Evolutionary conservation across 495 filamentous ascomycete species (phyloP).

Genomic region (Lasiosphaeris hirsuta): DNA sequence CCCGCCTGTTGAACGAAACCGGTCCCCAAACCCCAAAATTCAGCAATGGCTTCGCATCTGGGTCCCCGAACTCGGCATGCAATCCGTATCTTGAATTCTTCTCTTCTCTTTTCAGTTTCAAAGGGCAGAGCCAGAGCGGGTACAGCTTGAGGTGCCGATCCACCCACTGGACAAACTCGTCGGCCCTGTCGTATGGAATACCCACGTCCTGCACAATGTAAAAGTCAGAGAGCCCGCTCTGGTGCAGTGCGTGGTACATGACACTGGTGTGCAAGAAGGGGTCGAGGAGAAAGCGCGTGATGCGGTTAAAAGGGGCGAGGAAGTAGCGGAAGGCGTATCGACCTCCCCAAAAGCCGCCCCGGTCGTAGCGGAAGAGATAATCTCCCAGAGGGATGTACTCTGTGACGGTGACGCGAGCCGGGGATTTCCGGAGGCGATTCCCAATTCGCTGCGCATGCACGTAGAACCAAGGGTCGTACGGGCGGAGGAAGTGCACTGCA

Average conservation of each 20-base stretch:
- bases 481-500: conserved; percentile 38
- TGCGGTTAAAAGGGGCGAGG: conserved; percentile 49
- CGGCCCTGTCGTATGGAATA: conserved; percentile 39
- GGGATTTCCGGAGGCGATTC: not conserved
- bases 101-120: conserved; percentile 28
- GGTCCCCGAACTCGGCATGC: conserved; percentile 36
- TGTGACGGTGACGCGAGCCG: not conserved
- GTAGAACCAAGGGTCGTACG: conserved; percentile 53
- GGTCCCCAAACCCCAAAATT: conserved; percentile 52
- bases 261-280: conserved; percentile 55
- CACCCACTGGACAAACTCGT: conserved; percentile 42
- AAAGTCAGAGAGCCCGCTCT: conserved; percentile 42
- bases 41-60: conserved; percentile 28
- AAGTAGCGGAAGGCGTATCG: conserved; percentile 51
- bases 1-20: conserved; percentile 24
- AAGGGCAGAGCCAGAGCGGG: conserved; percentile 56
- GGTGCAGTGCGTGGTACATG: conserved; percentile 55
- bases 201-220: conserved; percentile 54
- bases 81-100: conserved; percentile 30
- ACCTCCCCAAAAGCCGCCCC: conserved; percentile 59
- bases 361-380: conserved; percentile 62
- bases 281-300: conserved; percentile 49
- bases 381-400: conserved; percentile 45
- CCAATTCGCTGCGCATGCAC: conserved; percentile 37
- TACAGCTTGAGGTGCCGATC: conserved; percentile 41